Percentiles rank a stretch among this genome's conserved stretches.
These are phyloP conservation scores for Leccinum fallax DNA, from an alignment of 1,284 basidiomycete genomes.

Conservation along the genomic window DNA sequence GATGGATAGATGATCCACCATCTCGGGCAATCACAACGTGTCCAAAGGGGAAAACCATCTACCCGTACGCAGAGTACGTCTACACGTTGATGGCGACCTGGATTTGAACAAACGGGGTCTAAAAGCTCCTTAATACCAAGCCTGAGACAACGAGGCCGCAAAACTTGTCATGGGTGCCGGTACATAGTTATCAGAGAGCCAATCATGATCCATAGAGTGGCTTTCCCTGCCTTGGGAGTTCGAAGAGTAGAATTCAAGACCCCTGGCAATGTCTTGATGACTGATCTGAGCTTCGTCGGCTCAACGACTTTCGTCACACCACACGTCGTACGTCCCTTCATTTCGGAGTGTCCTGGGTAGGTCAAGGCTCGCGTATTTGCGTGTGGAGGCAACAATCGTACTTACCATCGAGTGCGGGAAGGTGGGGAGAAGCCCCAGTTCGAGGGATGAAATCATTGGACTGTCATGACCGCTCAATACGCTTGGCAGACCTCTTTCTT, in stretches of 20 bases:
- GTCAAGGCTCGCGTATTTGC: conserved; percentile 12
- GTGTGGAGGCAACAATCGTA: no score
- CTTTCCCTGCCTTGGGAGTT: conserved; percentile 5
- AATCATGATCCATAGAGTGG: not conserved
- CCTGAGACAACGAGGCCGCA: not conserved
- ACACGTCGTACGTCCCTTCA: conserved; percentile 2
- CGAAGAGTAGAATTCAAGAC: conserved; percentile 4
- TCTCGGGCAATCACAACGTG: conserved; percentile 8
- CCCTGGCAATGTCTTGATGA: conserved; percentile 9
- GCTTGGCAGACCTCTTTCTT: conserved; percentile 25
- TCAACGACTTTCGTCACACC: conserved; percentile 10
- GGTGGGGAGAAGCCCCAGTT: conserved; percentile 6
- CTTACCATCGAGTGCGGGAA: conserved; percentile 28
- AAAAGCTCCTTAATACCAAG: not conserved
- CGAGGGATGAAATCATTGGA: conserved; percentile 1
- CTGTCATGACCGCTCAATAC: not conserved
- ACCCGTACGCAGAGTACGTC: conserved; percentile 12
- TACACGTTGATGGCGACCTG: conserved; percentile 10
- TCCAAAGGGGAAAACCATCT: conserved; percentile 3
- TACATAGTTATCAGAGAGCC: not conserved
- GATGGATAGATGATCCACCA: not conserved
- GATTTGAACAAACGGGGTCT: not conserved
- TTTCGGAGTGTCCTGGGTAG: conserved; percentile 6
- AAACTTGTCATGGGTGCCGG: not conserved
- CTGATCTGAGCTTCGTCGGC: conserved; percentile 11